phyloP scores from a whole-genome alignment of 768 basidiomycete species.

The Boletellus sp. region DNA sequence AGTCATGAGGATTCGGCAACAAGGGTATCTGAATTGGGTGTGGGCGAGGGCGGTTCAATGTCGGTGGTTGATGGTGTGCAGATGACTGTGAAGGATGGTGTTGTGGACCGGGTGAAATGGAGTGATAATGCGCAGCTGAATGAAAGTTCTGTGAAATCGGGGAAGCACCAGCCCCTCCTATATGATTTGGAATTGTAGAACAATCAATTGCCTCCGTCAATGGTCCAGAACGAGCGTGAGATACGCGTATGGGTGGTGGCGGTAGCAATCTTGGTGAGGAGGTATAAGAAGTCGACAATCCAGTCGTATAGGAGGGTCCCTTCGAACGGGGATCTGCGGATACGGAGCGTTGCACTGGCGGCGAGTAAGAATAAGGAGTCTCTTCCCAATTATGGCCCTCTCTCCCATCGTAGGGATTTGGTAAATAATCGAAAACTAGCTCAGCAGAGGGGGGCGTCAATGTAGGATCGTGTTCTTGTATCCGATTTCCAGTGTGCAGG shows the following conservation, averaged over 20 bases:
- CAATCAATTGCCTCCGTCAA: conserved; percentile 13
- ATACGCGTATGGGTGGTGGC: conserved; percentile 28
- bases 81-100: conserved; percentile 39
- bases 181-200: conserved; percentile 45
- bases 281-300: conserved; percentile 31
- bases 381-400: conserved; percentile 18
- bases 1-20: conserved; percentile 30
- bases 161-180: conserved; percentile 58
- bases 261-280: conserved; percentile 24
- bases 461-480: conserved; percentile 7
- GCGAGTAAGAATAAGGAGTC: conserved; percentile 30
- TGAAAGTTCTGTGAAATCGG: conserved; percentile 59
- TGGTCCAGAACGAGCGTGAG: conserved; percentile 14
- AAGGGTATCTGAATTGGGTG: conserved; percentile 22
- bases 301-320: conserved; percentile 32
- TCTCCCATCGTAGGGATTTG: conserved; percentile 7
- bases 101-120: conserved; percentile 60
- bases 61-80: conserved; percentile 1
- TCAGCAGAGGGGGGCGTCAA: conserved; percentile 7
- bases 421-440: conserved; percentile 2
- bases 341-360: conserved; percentile 45
- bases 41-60: conserved; percentile 13
- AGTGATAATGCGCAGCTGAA: conserved; percentile 52
- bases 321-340: conserved; percentile 44
- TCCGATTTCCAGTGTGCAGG: conserved; percentile 7